phyloP scores from a whole-genome alignment of 208 protist species.

The Leptomonas seymouri region DNA sequence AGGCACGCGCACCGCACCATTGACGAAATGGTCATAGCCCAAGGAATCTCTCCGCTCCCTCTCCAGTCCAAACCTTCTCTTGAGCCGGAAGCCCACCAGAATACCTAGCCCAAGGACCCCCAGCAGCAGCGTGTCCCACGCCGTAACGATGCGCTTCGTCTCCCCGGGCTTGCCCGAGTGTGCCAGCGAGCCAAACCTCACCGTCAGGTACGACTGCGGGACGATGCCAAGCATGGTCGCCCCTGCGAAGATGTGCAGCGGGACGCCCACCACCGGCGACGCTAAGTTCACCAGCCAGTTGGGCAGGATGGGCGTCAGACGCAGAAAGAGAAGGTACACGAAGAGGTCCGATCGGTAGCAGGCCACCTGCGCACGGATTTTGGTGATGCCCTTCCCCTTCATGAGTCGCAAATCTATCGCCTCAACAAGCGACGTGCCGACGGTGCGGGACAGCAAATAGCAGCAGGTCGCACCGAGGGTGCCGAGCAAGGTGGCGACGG shows the following conservation, averaged over 20 bases:
- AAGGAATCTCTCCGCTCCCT: constrained; percentile 14
- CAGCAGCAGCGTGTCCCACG: constrained; percentile 75
- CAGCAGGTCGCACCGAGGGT: constrained; percentile 62
- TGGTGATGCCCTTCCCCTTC: constrained; percentile 57
- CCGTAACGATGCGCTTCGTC: constrained; percentile 51
- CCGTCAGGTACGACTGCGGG: constrained; percentile 90
- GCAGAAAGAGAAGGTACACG: constrained; percentile 92
- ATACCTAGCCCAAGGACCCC: constrained; percentile 49
- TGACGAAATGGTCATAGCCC: not conserved
- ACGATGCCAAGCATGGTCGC: constrained; percentile 88
- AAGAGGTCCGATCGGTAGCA: constrained; percentile 73
- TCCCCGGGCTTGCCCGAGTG: constrained; percentile 19
- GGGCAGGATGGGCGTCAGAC: constrained; percentile 91
- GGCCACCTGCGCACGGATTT: constrained; percentile 61
- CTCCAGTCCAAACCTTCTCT: constrained; percentile 35
- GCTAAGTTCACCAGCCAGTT: constrained; percentile 95
- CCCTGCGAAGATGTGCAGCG: constrained; percentile 63
- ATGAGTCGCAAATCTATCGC: constrained; percentile 43
- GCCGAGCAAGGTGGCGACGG: constrained; percentile 61
- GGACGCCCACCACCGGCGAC: constrained; percentile 80
- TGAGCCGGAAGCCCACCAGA: constrained; percentile 38
- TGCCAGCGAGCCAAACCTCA: constrained; percentile 73
- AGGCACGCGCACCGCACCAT: constrained; percentile 10
- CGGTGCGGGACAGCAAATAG: constrained; percentile 43
- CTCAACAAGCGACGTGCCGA: constrained; percentile 58